Conservation (phyloP, 2,329 filamentous ascomycete species). For the Exophiala aquamarina region DNA sequence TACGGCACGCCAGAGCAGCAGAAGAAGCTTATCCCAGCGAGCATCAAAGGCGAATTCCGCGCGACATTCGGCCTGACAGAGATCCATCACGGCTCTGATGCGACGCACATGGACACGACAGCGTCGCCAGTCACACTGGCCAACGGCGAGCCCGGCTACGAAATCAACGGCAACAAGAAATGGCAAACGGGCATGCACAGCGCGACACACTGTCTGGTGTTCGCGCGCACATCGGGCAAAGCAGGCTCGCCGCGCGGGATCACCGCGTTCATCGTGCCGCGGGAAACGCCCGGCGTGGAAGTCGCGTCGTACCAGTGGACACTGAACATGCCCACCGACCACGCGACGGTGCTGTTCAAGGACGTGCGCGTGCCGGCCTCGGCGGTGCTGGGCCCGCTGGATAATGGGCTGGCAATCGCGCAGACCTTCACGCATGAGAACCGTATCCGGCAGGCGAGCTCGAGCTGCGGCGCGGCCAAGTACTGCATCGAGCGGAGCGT, state of each 20-base stretch:
- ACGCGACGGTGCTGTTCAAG: slow-evolving; percentile 60
- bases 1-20: slow-evolving; percentile 59
- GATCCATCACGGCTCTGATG: slow-evolving; percentile 62
- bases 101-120: slow-evolving; percentile 61
- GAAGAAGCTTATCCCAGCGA: slow-evolving; percentile 52
- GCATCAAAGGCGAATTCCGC: slow-evolving; percentile 54
- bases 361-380: slow-evolving; percentile 57
- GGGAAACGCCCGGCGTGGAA: slow-evolving; percentile 51
- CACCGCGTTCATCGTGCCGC: slow-evolving; percentile 61
- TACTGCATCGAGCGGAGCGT: slow-evolving; percentile 61
- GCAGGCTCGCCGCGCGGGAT: slow-evolving; percentile 57
- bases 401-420: slow-evolving; percentile 59
- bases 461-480: slow-evolving; percentile 58
- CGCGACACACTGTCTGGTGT: slow-evolving; percentile 63
- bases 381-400: slow-evolving; percentile 53
- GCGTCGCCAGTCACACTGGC: slow-evolving; percentile 44
- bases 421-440: slow-evolving; percentile 68
- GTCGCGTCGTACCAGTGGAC: slow-evolving; percentile 64
- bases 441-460: slow-evolving; percentile 64
- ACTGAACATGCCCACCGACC: slow-evolving; percentile 67
- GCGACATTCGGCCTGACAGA: slow-evolving; percentile 65
- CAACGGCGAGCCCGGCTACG: slow-evolving; percentile 46
- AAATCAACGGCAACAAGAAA: slow-evolving; percentile 61
- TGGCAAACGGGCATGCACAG: slow-evolving; percentile 66
- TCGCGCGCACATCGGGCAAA: slow-evolving; percentile 58